Percentiles rank a stretch among this genome's conserved stretches.
phyloP scores from a whole-genome alignment of 179 eudicot species.

The Pouteria campechiana region DNA sequence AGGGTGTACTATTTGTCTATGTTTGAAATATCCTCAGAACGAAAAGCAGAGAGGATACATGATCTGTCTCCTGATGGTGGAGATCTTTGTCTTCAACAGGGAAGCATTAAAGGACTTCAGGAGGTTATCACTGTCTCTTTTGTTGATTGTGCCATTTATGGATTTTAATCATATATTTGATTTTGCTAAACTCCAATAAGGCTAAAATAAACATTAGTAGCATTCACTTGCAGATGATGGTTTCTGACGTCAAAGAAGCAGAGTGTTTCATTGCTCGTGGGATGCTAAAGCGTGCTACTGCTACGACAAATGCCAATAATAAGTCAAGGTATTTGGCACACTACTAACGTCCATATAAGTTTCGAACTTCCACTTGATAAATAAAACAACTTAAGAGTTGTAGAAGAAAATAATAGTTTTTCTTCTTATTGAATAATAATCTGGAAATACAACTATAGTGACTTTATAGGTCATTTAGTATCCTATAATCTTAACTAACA shows the following conservation, averaged over 20 bases:
- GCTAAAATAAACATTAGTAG: too few species aligned
- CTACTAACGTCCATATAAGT: too few species aligned
- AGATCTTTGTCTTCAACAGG: slow-evolving; percentile 54
- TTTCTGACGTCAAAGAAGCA: slow-evolving; percentile 55
- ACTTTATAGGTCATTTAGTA: neutral
- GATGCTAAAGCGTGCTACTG: slow-evolving; percentile 67
- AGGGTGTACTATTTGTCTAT: slow-evolving; percentile 63
- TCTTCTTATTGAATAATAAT: too few species aligned
- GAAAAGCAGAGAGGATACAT: slow-evolving; percentile 49
- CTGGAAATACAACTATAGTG: too few species aligned
- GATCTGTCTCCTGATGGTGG: slow-evolving; percentile 63
- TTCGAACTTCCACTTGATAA: too few species aligned
- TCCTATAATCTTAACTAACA: too few species aligned
- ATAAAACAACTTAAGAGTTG: too few species aligned
- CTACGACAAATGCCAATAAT: slow-evolving; percentile 64
- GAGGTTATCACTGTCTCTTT: slow-evolving; percentile 30
- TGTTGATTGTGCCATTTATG: neutral
- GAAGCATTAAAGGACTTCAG: slow-evolving; percentile 55
- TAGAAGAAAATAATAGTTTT: too few species aligned
- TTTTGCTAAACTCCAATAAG: too few species aligned
- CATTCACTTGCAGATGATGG: slow-evolving; percentile 42
- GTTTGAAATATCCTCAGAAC: slow-evolving; percentile 67
- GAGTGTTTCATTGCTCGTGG: slow-evolving; percentile 61
- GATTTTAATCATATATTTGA: too few species aligned
- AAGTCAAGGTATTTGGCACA: slow-evolving; percentile 67